Base-by-base conservation (phyloP, 2,329 filamentous ascomycete genomes). In the Capronia epimyces region DNA sequence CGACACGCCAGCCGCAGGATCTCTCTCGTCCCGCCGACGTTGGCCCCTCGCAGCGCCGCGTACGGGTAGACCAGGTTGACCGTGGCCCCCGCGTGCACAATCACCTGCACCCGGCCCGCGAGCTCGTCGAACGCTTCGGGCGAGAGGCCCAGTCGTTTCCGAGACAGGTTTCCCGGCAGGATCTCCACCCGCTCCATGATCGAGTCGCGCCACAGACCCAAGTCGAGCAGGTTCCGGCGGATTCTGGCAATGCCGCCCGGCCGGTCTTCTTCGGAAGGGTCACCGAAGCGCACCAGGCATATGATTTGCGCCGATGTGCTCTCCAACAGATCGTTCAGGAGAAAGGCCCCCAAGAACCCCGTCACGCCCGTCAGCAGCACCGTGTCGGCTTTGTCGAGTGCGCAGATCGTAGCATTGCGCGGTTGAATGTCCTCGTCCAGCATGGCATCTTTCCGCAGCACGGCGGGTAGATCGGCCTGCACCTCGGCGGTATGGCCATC, bases 1-100 rank as follows among this genome's bases (percentile, higher is more conserved):
- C 77, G 75, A 50, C 79, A 77, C 0, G 86, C 86, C 21, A 91
- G 72, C 37, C 86, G 83, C 45, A 91, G 68, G 32, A 90, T 79
- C 64, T 90, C 86, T 36, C 79, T 74, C 0, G 86, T 89, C n/a
- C 87, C 87, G n/a, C 80, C 81, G 2, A 91, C 83, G 59, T 91
- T 91, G 50, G 86, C 80, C 44, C 77, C 80, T 46, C 86, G 78
- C 58, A 91, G 72, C 0, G 86, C 84, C 36, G 86, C 87, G 59
- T 60, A 90, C 0, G 87, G 86, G 59, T 91, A 90, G 0, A 91
- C 85, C 43, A 91, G 72, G 64, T 89, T 89, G 62, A 91, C 87
- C 0, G 83, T 86, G 3, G 87, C 87, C 21, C 82, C 87, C 29
- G 86, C 83, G 64, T 91, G 87, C 1, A 90, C 75, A 50, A 91